These are phyloP conservation scores for Phytophthora idaei DNA, from an alignment of 352 stramenopile species.

Conservation along the genomic window DNA sequence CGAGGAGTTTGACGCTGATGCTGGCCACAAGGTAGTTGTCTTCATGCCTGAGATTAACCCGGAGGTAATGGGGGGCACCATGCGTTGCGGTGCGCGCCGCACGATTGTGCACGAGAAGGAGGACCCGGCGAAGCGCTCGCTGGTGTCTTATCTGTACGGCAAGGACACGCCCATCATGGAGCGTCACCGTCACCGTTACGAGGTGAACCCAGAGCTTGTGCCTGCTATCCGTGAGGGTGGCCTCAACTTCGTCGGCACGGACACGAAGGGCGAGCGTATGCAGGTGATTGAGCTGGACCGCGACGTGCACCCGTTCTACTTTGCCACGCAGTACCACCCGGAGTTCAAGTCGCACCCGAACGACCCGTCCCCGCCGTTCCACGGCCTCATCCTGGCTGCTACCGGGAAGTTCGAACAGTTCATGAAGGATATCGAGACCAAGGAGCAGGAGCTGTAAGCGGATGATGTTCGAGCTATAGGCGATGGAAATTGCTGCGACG, in stretches of 20 bases:
- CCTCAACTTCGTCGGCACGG: slow-evolving; percentile 97
- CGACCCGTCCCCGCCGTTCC: slow-evolving; percentile 97
- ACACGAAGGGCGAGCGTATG: slow-evolving; percentile 98
- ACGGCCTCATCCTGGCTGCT: slow-evolving; percentile 94
- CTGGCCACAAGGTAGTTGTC: slow-evolving; percentile 95
- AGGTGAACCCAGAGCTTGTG: slow-evolving; percentile 98
- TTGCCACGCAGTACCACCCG: slow-evolving; percentile 99
- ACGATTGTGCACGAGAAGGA: slow-evolving; percentile 93
- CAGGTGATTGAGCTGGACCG: slow-evolving; percentile 98
- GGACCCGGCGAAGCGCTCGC: slow-evolving; percentile 80
- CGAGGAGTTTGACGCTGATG: slow-evolving; percentile 93
- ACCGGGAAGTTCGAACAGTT: slow-evolving; percentile 76
- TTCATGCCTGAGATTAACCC: slow-evolving; percentile 99
- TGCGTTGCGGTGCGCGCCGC: slow-evolving; percentile 97
- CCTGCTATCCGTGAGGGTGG: slow-evolving; percentile 89
- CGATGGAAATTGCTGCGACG: slow-evolving; percentile 23
- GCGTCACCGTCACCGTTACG: slow-evolving; percentile 98
- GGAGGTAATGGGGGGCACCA: slow-evolving; percentile 99
- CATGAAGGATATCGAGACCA: slow-evolving; percentile 55
- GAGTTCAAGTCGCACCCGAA: slow-evolving; percentile 98
- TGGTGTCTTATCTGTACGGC: slow-evolving; percentile 92
- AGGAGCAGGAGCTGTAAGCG: slow-evolving; percentile 33
- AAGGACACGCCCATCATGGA: slow-evolving; percentile 92
- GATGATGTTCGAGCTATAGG: neutral
- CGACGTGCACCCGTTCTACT: slow-evolving; percentile 98